Evolutionary conservation across 2,329 filamentous ascomycete genomes (phyloP).

Genomic region (Arthrobotrys musiformis): DNA sequence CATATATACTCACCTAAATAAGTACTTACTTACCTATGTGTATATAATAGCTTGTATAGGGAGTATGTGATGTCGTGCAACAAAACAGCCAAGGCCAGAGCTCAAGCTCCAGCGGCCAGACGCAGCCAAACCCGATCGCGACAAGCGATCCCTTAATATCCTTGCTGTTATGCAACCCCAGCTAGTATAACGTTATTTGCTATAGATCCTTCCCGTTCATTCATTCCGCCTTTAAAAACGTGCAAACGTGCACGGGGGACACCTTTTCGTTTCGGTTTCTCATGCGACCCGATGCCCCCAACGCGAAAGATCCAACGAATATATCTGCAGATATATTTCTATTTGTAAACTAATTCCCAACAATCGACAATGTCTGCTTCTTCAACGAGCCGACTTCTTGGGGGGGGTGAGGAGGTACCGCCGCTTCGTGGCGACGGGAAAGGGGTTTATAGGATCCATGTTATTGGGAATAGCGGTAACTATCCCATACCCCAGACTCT

Average conservation of each 20-base stretch:
- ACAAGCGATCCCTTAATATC: conserved; percentile 4
- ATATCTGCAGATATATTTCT: background rate
- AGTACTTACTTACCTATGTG: no score
- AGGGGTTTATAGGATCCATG: conserved; percentile 41
- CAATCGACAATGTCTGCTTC: conserved; percentile 10
- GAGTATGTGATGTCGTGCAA: background rate
- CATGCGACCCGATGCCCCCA: no score
- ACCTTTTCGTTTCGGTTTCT: background rate
- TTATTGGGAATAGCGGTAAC: conserved; percentile 50
- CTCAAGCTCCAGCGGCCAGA: background rate
- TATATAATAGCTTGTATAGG: no score
- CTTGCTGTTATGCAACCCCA: background rate
- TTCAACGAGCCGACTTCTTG: conserved; percentile 1
- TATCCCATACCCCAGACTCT: no score
- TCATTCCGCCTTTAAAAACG: no score
- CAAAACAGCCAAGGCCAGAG: background rate
- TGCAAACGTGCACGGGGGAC: no score
- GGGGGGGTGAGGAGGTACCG: background rate
- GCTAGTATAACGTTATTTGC: conserved; percentile 11
- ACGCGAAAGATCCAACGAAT: conserved; percentile 37
- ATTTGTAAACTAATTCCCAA: background rate
- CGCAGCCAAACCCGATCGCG: background rate
- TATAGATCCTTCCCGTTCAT: conserved; percentile 16
- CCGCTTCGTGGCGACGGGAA: conserved; percentile 35
- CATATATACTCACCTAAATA: no score